These are phyloP conservation scores for Zygosaccharomyces sapae DNA, from an alignment of 1,139 yeast species.

Conservation along the genomic window DNA sequence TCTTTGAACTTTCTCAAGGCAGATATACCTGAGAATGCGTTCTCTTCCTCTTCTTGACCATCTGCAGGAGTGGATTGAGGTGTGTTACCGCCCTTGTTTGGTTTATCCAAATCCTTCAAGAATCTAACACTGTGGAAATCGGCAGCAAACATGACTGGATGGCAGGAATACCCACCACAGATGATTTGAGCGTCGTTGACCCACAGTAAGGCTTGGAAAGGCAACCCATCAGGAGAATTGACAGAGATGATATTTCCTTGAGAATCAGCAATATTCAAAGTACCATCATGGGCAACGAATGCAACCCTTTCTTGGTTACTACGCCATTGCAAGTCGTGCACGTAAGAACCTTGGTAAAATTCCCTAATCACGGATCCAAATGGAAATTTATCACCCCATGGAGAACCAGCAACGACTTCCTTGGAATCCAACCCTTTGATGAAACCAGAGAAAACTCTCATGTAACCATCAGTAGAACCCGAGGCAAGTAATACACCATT, in stretches of 20 bases:
- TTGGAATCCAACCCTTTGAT: conserved; percentile 84
- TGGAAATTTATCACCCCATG: conserved; percentile 95
- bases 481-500: conserved; percentile 83
- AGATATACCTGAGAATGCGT: conserved; percentile 60
- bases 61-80: conserved; percentile 40
- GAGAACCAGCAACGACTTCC: conserved; percentile 62
- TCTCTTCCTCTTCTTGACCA: conserved; percentile 52
- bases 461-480: conserved; percentile 95
- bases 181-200: conserved; percentile 60
- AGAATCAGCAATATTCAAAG: conserved; percentile 56
- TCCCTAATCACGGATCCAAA: conserved; percentile 92
- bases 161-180: conserved; percentile 92
- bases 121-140: conserved; percentile 64
- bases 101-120: conserved; percentile 61
- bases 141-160: conserved; percentile 81
- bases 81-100: conserved; percentile 30
- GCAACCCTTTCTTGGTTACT: conserved; percentile 77
- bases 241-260: conserved; percentile 57
- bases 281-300: conserved; percentile 74
- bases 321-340: conserved; percentile 84
- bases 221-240: conserved; percentile 70
- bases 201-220: conserved; percentile 75
- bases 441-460: conserved; percentile 85
- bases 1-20: conserved; percentile 97
- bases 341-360: conserved; percentile 83